Evolutionary conservation across 2,329 filamentous ascomycete genomes (phyloP), one percentile per base, ranked within the genome.

Genomic region (Hypoxylon sp.): DNA sequence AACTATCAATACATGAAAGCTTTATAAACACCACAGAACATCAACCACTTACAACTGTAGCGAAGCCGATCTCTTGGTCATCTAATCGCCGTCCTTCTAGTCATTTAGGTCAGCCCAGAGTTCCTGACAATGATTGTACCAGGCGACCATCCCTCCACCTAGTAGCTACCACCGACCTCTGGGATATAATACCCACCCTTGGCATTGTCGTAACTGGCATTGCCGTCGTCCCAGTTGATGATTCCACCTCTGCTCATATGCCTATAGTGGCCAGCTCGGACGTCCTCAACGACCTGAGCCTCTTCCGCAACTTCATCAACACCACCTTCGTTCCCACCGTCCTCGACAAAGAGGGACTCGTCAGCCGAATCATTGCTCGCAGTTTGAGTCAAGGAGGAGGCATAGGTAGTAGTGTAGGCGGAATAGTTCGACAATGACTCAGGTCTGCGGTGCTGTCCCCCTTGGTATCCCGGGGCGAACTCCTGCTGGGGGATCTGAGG

Each of bases 261-360:
- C 11, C 11, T 40, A 16, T 55, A 26, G n/a, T 12, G 24, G 16
- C 14, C n/a, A 22, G 14, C n/a, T 52, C 16, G 33, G 9, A n/a
- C 26, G n/a, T 14, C 24, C 22, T 16, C 28, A 9, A 38, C 46
- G 4, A 12, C 30, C 6, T 26, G 42, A 18, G 30, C 14, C n/a
- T 12, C 40, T 6, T 36, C 52, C 1, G 18, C 40, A 11, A 24
- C 16, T n/a, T 32, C 51, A 28, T 18, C n/a, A n/a, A 9, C 32
- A 40, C 7, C 4, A 28, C 18, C 4, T 48, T 44, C 3, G 12
- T 56, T 28, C 1, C 12, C 44, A 22, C n/a, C 14, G 0, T 64
- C 57, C 36, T 59, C 32, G 3, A 64, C 61, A 11, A 64, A 67
- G 2, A 67, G 56, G 7, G 36, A 28, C 24, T 64, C 61, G 11